Evolutionary conservation across 805 yeast species (phyloP), one percentile per base, ranked within the genome.

Genomic region (Saturnispora mendoncae): DNA sequence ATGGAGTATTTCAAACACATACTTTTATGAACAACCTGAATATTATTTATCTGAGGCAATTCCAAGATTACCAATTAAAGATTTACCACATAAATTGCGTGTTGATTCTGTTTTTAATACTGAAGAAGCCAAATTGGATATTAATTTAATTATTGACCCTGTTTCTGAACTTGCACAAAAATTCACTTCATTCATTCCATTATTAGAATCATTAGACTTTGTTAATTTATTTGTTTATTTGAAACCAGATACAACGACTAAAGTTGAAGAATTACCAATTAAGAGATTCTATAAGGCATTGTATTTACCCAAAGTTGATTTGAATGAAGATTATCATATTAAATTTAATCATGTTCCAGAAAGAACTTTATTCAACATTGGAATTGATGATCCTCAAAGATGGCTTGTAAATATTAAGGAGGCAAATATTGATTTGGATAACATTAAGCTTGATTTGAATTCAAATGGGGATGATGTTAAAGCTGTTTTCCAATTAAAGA

Each of bases 121-220:
- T 3, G 25, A 28, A 3, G 49, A 50, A 4, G 33, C 46, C 2
- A 13, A 38, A 4, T 28, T 86, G 17, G 81, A 81, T 46, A 52
- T 87, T 4, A 58, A 74, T 4, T 63, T 83, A 0, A 59, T 83
- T 1, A 52, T 84, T 30, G 87, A 92, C 55, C 97, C 97, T 1
- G 58, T 77, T 2, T 72, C 74, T 44, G 88, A 82, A 49, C 51
- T 63, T 13, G 72, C 94, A 0, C 97, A 85, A 52, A 74, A 72
- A 37, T 52, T 77, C 7, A 50, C 81, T 0, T 62, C 80, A 0
- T 55, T 82, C 14, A 53, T 60, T 3, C 50, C 56, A 3, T 14
- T 52, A 26, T 53, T 65, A 8, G 56, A 65, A n/a, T 49, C 72
- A 0, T 47, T 80, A 21, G 60, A 72, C 1, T 76, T 72, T 50